phyloP scores from a whole-genome alignment of 2,329 filamentous ascomycete species.

The Akanthomyces dipterigenus region DNA sequence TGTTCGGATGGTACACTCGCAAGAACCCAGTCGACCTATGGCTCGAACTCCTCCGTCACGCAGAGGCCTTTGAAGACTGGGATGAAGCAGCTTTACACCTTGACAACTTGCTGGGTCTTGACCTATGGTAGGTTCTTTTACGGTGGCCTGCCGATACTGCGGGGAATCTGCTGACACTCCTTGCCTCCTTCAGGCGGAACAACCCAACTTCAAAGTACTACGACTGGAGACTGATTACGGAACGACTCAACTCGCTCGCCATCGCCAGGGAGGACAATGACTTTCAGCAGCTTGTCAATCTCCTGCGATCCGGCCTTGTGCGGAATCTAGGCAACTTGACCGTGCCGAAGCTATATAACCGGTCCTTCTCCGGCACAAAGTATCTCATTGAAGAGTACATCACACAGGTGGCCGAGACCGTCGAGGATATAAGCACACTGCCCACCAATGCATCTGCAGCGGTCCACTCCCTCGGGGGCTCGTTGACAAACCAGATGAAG shows the following conservation, averaged over 20 bases:
- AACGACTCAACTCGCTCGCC: conserved; percentile 65
- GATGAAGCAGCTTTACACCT: conserved; percentile 74
- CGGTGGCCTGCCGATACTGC: neutral
- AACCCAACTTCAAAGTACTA: conserved; percentile 76
- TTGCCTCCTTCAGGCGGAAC: conserved; percentile 58
- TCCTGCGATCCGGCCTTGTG: conserved; percentile 71
- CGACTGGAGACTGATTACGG: conserved; percentile 77
- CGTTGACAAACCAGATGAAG: conserved; percentile 67
- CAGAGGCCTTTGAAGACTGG: conserved; percentile 76
- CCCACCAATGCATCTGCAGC: conserved; percentile 44
- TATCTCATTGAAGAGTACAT: conserved; percentile 88
- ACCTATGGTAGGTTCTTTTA: conserved; percentile 58
- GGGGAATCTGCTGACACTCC: conserved; percentile 6
- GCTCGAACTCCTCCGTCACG: conserved; percentile 57
- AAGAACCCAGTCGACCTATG: conserved; percentile 60
- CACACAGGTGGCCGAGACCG: conserved; percentile 71
- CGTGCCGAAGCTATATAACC: conserved; percentile 71
- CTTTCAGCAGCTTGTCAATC: conserved; percentile 66
- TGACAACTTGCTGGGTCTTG: conserved; percentile 74
- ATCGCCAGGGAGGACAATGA: conserved; percentile 64
- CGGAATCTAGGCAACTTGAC: conserved; percentile 91
- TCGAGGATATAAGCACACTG: conserved; percentile 66
- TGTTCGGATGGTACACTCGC: conserved; percentile 59
- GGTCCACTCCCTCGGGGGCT: conserved; percentile 27
- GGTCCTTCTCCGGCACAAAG: conserved; percentile 83